A percentile compares a stretch with the other conserved stretches of the same genome.
phyloP scores from a whole-genome alignment of 768 basidiomycete genomes.

The Gyrodon lividus region DNA sequence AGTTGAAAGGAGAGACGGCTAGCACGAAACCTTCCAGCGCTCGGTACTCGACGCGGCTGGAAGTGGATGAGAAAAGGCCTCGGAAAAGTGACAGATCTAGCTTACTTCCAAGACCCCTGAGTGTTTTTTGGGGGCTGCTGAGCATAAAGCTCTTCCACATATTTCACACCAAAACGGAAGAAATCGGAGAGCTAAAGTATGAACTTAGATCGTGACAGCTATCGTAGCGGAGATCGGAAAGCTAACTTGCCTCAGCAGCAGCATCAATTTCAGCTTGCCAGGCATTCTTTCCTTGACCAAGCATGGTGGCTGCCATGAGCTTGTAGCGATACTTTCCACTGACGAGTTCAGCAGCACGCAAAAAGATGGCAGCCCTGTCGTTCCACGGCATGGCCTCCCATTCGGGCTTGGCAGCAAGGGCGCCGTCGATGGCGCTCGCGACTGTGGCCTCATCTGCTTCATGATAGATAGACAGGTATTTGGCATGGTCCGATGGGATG shows the following conservation, averaged over 20 bases:
- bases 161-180: slow-evolving; percentile 95
- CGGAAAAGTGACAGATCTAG: slow-evolving; percentile 8
- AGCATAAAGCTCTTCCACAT: slow-evolving; percentile 90
- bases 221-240: background rate
- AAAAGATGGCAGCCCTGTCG: slow-evolving; percentile 96
- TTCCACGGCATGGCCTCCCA: slow-evolving; percentile 98
- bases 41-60: slow-evolving; percentile 92
- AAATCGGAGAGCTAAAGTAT: slow-evolving; percentile 75
- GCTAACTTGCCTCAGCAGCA: slow-evolving; percentile 80
- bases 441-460: slow-evolving; percentile 81
- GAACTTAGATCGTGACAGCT: slow-evolving; percentile 6
- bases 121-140: slow-evolving; percentile 89
- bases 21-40: slow-evolving; percentile 98
- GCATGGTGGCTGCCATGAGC: slow-evolving; percentile 93
- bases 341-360: slow-evolving; percentile 95
- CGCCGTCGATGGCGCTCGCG: slow-evolving; percentile 77
- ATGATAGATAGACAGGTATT: slow-evolving; percentile 81
- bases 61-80: slow-evolving; percentile 8
- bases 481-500: slow-evolving; percentile 84
- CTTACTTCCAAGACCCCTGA: slow-evolving; percentile 92
- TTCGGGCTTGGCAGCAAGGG: slow-evolving; percentile 77
- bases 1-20: slow-evolving; percentile 98
- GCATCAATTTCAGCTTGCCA: slow-evolving; percentile 99
- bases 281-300: slow-evolving; percentile 98
- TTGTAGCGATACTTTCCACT: slow-evolving; percentile 95